phyloP scores from a whole-genome alignment of 805 yeast species.

The Candida bentonensis region DNA sequence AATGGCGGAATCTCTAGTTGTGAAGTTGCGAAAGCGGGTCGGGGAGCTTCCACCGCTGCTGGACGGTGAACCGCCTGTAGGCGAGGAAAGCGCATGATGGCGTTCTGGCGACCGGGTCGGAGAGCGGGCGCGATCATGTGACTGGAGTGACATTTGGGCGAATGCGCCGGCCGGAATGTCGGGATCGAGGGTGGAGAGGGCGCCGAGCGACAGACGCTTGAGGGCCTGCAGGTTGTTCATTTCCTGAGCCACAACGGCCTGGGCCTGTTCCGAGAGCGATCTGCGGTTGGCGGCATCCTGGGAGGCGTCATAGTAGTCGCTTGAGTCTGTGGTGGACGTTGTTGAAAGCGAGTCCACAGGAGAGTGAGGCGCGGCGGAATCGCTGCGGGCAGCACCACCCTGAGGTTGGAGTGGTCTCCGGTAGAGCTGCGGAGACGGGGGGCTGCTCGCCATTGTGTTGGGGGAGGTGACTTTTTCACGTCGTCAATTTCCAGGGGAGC shows the following conservation, averaged over 20 bases:
- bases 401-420: too few relatives aligned
- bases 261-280: slow-evolving; percentile 12
- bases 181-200: slow-evolving; percentile 25
- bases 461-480: too few relatives aligned
- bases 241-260: slow-evolving; percentile 27
- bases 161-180: slow-evolving; percentile 20
- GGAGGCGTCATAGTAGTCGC: not conserved
- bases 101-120: not conserved
- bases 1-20: not conserved
- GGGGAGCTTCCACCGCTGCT: not conserved
- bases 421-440: too few relatives aligned
- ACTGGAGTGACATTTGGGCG: not conserved
- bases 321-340: not conserved
- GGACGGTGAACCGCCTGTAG: not conserved
- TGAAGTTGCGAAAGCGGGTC: not conserved
- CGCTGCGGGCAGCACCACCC: too few relatives aligned
- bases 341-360: not conserved
- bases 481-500: too few relatives aligned
- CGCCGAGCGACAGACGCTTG: slow-evolving; percentile 27
- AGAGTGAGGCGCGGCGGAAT: not conserved
- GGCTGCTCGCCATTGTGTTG: too few relatives aligned
- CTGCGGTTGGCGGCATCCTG: slow-evolving; percentile 1
- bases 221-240: slow-evolving; percentile 26
- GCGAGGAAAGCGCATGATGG: not conserved
- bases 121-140: not conserved